Base-by-base conservation (phyloP, 768 basidiomycete genomes). In the Mycena galopus region DNA sequence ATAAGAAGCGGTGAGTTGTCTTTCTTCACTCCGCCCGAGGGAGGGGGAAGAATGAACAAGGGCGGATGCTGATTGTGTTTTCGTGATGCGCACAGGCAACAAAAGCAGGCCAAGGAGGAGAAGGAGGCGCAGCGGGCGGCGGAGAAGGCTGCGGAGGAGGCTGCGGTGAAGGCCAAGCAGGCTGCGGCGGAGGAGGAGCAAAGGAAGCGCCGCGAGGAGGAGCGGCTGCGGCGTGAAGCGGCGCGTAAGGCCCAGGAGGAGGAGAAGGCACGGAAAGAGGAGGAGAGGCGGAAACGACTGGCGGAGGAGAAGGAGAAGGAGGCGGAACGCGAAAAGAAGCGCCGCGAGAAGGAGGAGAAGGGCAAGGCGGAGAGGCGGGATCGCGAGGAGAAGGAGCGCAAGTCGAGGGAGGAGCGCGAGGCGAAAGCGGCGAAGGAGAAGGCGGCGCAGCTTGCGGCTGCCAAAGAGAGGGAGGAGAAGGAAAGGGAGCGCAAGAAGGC, bases 41-140 rank as follows among this genome's bases (percentile, higher is more conserved):
- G 44, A 47, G 44, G 44, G 19, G 16, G 44, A 47, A n/a, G 44
- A 21, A 47, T 9, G 44, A 1, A 47, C n/a, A 21, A 47, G 6
- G 44, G 44, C 7, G 44, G 17, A 47, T 10, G 4, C n/a, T 47
- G n/a, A 10, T 8, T n/a, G 23, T 29, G 60, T 37, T 62, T 25
- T 42, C 9, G 44, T n/a, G n/a, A n/a, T n/a, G n/a, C n/a, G n/a
- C n/a, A n/a, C 76, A 98, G 97, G 84, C 91, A 90, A 81, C 96
- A 98, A 85, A 98, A 97, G 82, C 86, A 90, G 75, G 94, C 93
- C 51, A 97, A 97, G 80, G 98, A 99, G 73, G 95, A 96, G 79
- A 96, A 97, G 82, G 90, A 91, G 70, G 94, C 95, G 79, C 96
- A 97, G 82, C 90, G 90, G 71, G 94, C 95, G 10, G 95, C 94